Conservation (phyloP, 2,329 filamentous ascomycete species). For the Aureobasidium sp. region DNA sequence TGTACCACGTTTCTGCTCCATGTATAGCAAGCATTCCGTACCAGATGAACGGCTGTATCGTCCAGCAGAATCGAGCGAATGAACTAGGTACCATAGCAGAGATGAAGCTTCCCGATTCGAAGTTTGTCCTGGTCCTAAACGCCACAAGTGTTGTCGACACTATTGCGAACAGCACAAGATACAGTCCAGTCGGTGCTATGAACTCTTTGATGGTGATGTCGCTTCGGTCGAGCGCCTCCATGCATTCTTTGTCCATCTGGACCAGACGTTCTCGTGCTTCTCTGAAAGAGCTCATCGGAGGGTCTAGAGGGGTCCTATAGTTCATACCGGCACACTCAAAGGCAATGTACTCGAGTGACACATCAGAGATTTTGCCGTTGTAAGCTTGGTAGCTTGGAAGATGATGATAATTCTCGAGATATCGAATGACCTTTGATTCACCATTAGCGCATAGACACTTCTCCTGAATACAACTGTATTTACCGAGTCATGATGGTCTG, state of each 20-base stretch:
- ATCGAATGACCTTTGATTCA: conserved; percentile 50
- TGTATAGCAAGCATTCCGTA: conserved; percentile 57
- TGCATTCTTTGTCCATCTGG: conserved; percentile 57
- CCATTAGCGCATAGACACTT: not conserved
- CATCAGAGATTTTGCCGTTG: conserved; percentile 53
- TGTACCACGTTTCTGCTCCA: conserved; percentile 47
- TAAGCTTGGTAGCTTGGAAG: conserved; percentile 49
- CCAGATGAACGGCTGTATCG: conserved; percentile 51
- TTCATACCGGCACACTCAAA: conserved; percentile 45
- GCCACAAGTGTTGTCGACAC: conserved; percentile 47
- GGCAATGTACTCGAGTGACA: conserved; percentile 55
- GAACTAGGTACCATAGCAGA: conserved; percentile 38
- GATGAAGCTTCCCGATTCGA: conserved; percentile 42
- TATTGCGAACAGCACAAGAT: conserved; percentile 45
- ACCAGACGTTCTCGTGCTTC: conserved; percentile 65
- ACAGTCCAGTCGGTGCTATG: conserved; percentile 41
- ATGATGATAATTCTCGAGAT: conserved; percentile 62
- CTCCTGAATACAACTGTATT: not conserved
- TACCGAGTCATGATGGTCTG: conserved; percentile 63
- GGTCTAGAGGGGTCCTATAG: conserved; percentile 54
- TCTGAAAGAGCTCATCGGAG: conserved; percentile 57
- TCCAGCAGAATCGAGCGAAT: conserved; percentile 50
- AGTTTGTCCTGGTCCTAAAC: conserved; percentile 41
- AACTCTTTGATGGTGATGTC: conserved; percentile 47
- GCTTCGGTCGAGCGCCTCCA: conserved; percentile 52